These are phyloP conservation scores for Aspergillus alliaceus DNA, from an alignment of 2,329 filamentous ascomycete species.

Conservation along the genomic window DNA sequence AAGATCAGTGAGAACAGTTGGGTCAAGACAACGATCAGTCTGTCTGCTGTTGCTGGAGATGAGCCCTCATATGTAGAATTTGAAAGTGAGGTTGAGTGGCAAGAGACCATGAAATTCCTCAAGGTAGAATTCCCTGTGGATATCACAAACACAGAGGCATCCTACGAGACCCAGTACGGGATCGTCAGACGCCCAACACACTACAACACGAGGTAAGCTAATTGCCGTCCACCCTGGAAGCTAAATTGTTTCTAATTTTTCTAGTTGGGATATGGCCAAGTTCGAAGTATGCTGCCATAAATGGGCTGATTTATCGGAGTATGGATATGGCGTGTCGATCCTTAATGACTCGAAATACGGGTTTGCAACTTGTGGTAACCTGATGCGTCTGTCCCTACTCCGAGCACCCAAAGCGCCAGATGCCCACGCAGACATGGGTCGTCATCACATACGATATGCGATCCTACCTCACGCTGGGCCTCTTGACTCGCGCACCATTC, in stretches of 20 bases:
- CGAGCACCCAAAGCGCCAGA: conserved; percentile 91
- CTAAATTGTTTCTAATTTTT: conserved; percentile 21
- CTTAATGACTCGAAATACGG: conserved; percentile 96
- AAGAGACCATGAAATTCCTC: conserved; percentile 94
- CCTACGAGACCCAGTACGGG: conserved; percentile 93
- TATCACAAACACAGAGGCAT: conserved; percentile 85
- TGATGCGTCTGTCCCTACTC: conserved; percentile 86
- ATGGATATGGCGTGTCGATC: conserved; percentile 86
- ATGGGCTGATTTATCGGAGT: conserved; percentile 86
- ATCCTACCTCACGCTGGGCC: conserved; percentile 80
- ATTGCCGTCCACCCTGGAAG: background rate
- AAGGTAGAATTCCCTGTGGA: conserved; percentile 98
- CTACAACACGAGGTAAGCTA: conserved; percentile 79
- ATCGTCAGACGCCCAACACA: conserved; percentile 87
- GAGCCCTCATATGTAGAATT: conserved; percentile 73
- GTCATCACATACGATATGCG: conserved; percentile 83
- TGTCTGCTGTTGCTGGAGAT: conserved; percentile 67
- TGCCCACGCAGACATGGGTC: conserved; percentile 90
- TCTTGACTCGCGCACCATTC: conserved; percentile 71
- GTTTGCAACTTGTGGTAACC: conserved; percentile 82
- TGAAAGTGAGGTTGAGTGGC: conserved; percentile 89
- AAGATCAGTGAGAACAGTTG: conserved; percentile 85
- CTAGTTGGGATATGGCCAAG: conserved; percentile 90
- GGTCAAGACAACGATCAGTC: conserved; percentile 80
- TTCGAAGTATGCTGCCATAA: conserved; percentile 97